Evolutionary conservation across 495 filamentous ascomycete species (phyloP), one percentile per base, ranked within the genome.

Genomic region (Poronia punctata): DNA sequence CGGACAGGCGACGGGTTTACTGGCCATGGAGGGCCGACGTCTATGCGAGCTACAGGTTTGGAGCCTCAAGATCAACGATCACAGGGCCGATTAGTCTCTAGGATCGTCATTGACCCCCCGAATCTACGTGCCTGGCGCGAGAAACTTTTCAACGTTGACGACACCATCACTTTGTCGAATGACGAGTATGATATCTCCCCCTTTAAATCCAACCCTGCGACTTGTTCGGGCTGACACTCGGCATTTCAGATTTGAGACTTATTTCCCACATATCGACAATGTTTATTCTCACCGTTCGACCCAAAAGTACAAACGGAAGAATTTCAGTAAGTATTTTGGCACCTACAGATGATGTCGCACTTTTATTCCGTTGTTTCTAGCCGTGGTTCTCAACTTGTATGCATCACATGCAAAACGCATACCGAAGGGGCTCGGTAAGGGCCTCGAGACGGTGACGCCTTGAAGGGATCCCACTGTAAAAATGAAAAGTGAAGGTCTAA

Each of bases 191-290:
- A 39, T 15, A 29, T 40, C 44, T 8, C 29, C 32, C n/a, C n/a
- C n/a, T n/a, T n/a, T n/a, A n/a, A n/a, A n/a, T n/a, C n/a, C n/a
- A n/a, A n/a, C n/a, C n/a, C n/a, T n/a, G n/a, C n/a, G n/a, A n/a
- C n/a, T n/a, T n/a, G n/a, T n/a, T n/a, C n/a, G n/a, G n/a, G n/a
- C n/a, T n/a, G n/a, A n/a, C 28, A 26, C n/a, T n/a, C n/a, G n/a
- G 29, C 28, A 29, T 12, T 23, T 31, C 52, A 90, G 86, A 59
- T 92, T 85, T 62, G 78, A 85, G 49, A 89, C 78, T 14, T 95
- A 92, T 62, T 95, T 88, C 56, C 86, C 86, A 0, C 86, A 90
- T 60, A 72, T 93, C 53, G 88, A 95, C 62, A 95, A 95, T 59
- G 78, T 95, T 33, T 95, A 90, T 59, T 90, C 86, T 12, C 87